A percentile compares a stretch with the other conserved stretches of the same genome.
These are phyloP conservation scores for Mitragyna speciosa DNA, from an alignment of 257 asterid species.

Conservation along the genomic window DNA sequence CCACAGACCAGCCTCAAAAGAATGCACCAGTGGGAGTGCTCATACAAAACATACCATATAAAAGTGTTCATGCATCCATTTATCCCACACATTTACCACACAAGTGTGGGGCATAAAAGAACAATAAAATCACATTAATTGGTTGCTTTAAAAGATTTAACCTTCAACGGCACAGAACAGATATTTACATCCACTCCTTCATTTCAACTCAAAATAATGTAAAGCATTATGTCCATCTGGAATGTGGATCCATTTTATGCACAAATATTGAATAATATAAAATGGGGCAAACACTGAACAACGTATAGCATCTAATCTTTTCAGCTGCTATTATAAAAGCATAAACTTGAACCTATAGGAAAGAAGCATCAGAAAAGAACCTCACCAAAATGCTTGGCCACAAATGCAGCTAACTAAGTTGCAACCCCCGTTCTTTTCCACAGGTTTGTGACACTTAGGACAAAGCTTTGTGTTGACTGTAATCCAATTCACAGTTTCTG, in stretches of 20 bases:
- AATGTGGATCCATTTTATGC: background rate
- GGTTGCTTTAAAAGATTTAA: background rate
- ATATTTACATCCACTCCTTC: background rate
- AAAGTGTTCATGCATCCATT: background rate
- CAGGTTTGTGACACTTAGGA: constrained; percentile 96
- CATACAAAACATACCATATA: background rate
- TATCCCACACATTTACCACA: background rate
- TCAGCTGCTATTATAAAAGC: background rate
- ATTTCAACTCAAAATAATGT: background rate
- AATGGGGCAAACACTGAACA: background rate
- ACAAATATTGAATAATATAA: background rate
- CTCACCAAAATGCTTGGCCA: constrained; percentile 95
- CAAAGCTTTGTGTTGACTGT: constrained; percentile 88
- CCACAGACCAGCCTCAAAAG: background rate
- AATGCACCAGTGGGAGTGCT: background rate
- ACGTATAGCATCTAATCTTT: background rate
- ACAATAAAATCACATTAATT: background rate
- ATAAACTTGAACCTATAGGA: background rate
- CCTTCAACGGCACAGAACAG: background rate
- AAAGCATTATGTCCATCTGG: background rate
- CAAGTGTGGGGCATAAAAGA: background rate
- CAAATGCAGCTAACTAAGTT: constrained; percentile 90
- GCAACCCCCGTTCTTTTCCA: constrained; percentile 98
- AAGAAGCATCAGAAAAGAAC: constrained; percentile 14
- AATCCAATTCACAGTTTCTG: constrained; percentile 95